Evolutionary conservation across 805 yeast species (phyloP), one percentile per base, ranked within the genome.

Genomic region (Jamesozyma rosinii): DNA sequence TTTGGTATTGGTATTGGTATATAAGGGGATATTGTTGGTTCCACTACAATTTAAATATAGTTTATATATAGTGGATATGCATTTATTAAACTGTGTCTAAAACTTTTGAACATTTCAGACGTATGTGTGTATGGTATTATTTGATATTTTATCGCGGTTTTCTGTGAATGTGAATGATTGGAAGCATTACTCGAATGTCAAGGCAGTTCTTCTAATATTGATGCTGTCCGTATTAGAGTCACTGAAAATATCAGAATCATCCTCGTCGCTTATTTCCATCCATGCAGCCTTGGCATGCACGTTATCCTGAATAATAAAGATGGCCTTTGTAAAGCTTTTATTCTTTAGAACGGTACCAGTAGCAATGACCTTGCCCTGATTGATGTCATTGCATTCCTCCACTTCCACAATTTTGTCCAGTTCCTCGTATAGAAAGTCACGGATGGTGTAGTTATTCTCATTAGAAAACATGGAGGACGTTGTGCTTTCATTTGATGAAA

Each of bases 351-450:
- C 26, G 15, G 13, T n/a, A 27, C 14, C 26, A 11, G 20, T 29
- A 20, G 21, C 6, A 17, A 24, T 20, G 15, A 18, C 34, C 15
- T 43, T 13, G 15, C 33, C 39, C 35, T 29, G 26, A 8, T 13
- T 17, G 14, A 14, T 32, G 26, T 4, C 38, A 10, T 46, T 15
- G 4, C 4, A 18, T 13, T 13, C 34, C 14, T 17, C n/a, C 6
- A 31, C n/a, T 31, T 31, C 34, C 11, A 19, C 37, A 6, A 34
- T 8, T 34, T 15, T 36, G 15, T 44, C 51, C 11, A 51, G 38
- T 5, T 50, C 62, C 43, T 56, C 56, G 37, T 52, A 52, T 17
- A 58, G 42, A 31, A 54, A 42, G 37, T 54, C 61, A 33, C 52
- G 56, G 15, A 58, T 46, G 22, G 57, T 53, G 20, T 49, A 32